Percentiles rank a stretch among this genome's conserved stretches.
Evolutionary conservation across 1,284 basidiomycete genomes (phyloP).

Genomic region (Golubevia sp.): DNA sequence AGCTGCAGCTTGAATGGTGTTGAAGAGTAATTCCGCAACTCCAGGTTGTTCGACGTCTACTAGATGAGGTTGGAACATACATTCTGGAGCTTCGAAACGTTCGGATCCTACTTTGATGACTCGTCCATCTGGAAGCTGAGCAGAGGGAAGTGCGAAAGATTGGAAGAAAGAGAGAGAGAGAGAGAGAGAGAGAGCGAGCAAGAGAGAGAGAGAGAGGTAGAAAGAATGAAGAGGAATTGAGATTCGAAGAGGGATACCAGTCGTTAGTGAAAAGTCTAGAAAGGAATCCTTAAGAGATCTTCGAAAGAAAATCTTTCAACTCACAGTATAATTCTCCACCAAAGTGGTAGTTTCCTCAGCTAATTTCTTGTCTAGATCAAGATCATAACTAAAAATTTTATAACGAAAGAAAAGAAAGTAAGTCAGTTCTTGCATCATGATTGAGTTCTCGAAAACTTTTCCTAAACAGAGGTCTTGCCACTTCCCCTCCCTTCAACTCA

Average conservation of each 20-base stretch:
- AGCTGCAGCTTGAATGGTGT: slow-evolving; percentile 90
- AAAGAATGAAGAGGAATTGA: not conserved
- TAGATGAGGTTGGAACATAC: slow-evolving; percentile 99
- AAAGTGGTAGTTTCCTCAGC: slow-evolving; percentile 95
- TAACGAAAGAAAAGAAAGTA: too few relatives aligned
- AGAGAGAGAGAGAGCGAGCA: not conserved
- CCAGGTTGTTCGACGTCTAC: slow-evolving; percentile 97
- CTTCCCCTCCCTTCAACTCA: slow-evolving; percentile 63
- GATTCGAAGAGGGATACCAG: not conserved
- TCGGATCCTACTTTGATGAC: slow-evolving; percentile 97
- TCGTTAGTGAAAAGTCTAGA: not conserved
- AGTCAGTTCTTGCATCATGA: too few relatives aligned
- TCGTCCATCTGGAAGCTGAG: slow-evolving; percentile 89
- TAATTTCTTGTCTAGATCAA: slow-evolving; percentile 89
- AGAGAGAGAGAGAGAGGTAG: not conserved
- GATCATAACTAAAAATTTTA: slow-evolving; percentile 70
- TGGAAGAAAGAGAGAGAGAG: not conserved
- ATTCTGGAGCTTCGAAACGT: slow-evolving; percentile 99
- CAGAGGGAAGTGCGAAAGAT: not conserved
- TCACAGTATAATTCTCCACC: slow-evolving; percentile 91
- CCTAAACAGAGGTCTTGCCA: too few relatives aligned
- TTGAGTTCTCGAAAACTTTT: too few relatives aligned
- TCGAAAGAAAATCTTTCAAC: slow-evolving; percentile 30
- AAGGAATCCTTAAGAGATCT: not conserved
- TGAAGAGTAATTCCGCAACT: slow-evolving; percentile 95